Evolutionary conservation across 257 asterid species (phyloP).

Genomic region (Catharanthus roseus): DNA sequence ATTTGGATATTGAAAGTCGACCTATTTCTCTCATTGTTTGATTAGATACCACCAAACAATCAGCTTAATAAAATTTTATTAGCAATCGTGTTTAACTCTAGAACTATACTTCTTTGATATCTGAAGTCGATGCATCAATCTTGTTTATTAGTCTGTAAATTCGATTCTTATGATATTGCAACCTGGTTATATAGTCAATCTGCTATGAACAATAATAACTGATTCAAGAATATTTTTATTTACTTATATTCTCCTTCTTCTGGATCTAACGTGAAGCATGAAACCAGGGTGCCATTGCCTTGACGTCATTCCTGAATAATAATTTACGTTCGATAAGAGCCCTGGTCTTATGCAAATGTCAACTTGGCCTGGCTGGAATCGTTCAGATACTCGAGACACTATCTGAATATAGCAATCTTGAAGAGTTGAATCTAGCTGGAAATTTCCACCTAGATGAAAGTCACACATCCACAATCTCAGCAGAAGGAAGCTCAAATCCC

Average conservation of each 20-base stretch:
- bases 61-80: not conserved
- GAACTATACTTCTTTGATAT: not conserved
- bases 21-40: not conserved
- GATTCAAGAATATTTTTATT: not conserved
- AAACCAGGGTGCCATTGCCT: constrained; percentile 64
- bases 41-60: not conserved
- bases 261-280: constrained; percentile 25
- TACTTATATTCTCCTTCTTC: not conserved
- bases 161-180: not conserved
- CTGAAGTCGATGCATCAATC: not conserved
- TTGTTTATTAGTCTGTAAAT: not conserved
- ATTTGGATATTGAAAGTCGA: not conserved
- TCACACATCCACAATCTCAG: constrained; percentile 19
- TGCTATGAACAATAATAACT: not conserved
- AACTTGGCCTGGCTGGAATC: constrained; percentile 58
- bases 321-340: constrained; percentile 55
- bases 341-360: constrained; percentile 59
- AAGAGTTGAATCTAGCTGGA: constrained; percentile 84
- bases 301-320: constrained; percentile 54
- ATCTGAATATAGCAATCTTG: constrained; percentile 46
- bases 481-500: constrained; percentile 20
- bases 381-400: constrained; percentile 48
- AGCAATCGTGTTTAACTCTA: not conserved
- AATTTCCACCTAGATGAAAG: constrained; percentile 40
- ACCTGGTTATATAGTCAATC: not conserved